A percentile compares a stretch with the other conserved stretches of the same genome.
Evolutionary conservation across 139 green algal species (phyloP).

Genomic region (Bryopsis sp.): DNA sequence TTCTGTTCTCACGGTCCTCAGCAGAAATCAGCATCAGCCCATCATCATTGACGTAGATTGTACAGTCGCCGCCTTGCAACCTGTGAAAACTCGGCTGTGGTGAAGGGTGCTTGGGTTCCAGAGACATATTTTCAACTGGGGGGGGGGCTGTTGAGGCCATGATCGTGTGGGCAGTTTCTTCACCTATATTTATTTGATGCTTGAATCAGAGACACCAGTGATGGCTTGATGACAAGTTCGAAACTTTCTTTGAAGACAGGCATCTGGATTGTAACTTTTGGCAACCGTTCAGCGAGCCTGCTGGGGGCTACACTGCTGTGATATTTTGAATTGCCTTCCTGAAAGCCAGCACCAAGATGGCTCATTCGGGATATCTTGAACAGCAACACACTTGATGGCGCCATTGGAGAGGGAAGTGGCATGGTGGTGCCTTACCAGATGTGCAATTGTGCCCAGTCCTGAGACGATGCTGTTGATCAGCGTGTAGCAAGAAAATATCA

Average conservation of each 20-base stretch:
- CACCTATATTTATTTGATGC: conserved; percentile 1
- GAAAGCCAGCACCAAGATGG: not conserved
- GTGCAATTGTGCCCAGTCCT: not conserved
- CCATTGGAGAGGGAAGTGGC: not conserved
- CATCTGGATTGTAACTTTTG: conserved; percentile 18
- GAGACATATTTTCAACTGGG: not conserved
- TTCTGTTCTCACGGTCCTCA: not conserved
- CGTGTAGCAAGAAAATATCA: not conserved
- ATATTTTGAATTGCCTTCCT: not conserved
- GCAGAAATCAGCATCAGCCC: not conserved
- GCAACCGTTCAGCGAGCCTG: not conserved
- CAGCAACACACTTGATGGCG: not conserved
- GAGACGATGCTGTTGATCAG: not conserved
- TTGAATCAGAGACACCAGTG: not conserved
- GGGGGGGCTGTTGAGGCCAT: not conserved
- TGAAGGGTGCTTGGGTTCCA: not conserved
- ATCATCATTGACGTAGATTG: conserved; percentile 5
- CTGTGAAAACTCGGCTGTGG: not conserved
- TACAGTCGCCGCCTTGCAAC: not conserved
- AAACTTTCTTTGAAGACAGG: conserved; percentile 26
- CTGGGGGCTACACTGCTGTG: not conserved
- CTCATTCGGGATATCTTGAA: not conserved
- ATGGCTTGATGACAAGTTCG: conserved; percentile 3
- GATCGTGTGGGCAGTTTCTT: not conserved
- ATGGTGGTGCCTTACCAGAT: not conserved